A percentile compares a stretch with the other conserved stretches of the same genome.
phyloP scores from a whole-genome alignment of 2,329 filamentous ascomycete species.

The Neonectria faginata region DNA sequence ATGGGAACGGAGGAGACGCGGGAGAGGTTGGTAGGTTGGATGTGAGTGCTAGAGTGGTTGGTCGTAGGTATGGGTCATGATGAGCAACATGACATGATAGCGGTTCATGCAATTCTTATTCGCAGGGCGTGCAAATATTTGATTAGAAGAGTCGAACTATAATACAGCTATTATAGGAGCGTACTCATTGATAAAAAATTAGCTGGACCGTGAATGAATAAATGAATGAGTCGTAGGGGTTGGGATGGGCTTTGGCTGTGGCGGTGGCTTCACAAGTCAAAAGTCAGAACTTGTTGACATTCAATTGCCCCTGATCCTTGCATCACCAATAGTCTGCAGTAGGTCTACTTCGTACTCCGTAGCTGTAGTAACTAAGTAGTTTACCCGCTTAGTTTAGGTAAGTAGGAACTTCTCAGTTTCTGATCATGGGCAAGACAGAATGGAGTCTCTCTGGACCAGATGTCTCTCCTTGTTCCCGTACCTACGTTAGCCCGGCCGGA shows the following conservation, averaged over 20 bases:
- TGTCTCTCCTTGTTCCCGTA: constrained; percentile 14
- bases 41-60: not conserved
- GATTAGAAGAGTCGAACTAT: not conserved
- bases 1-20: not conserved
- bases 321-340: no score
- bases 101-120: constrained; percentile 1
- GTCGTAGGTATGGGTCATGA: not conserved
- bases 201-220: not conserved
- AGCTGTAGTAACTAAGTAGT: no score
- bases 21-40: not conserved
- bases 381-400: no score
- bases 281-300: not conserved
- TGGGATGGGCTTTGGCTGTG: not conserved
- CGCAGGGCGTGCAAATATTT: no score
- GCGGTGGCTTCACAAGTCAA: not conserved
- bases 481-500: constrained; percentile 21
- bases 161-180: not conserved
- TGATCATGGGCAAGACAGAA: no score
- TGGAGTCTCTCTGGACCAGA: not conserved
- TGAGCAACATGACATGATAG: not conserved
- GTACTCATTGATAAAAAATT: not conserved
- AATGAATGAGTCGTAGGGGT: not conserved
- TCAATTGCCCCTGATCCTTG: constrained; percentile 3
- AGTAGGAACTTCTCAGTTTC: no score
- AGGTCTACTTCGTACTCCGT: no score